Evolutionary conservation across 2,329 filamentous ascomycete species (phyloP), one percentile per base, ranked within the genome.

Genomic region (Penicillium rolfsii): DNA sequence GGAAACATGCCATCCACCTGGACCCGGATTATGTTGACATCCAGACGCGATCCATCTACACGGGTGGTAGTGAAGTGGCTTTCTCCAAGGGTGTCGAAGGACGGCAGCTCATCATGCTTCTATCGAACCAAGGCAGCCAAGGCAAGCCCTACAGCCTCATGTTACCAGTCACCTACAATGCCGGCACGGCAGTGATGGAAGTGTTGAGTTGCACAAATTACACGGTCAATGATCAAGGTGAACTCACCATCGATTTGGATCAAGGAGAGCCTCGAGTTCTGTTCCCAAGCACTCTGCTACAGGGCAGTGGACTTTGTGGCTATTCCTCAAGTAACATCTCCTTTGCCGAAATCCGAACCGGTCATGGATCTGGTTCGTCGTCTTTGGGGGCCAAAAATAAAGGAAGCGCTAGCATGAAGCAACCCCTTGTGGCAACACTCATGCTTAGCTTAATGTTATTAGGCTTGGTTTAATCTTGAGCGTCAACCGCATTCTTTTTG

Each of bases 11-110:
- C 30, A 68, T 77, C 38, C 57, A 41, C 1, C 64, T 75, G 9
- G 75, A 78, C 41, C 57, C 59, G 1, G 64, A 69, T 19, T 83
- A 82, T 67, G 63, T 78, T 2, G 71, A 70, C 0, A 77, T 76
- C 57, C 68, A 74, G 2, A 62, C 62, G 0, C 58, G 57, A 16
- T 38, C 63, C 6, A 58, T 69, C 40, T 69, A 55, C 35, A 49
- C 59, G 24, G 62, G 65, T 6, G 72, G 72, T 41, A 76, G 74
- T 35, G 73, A 78, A n/a, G 72, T 82, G 55, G 81, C 71, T 7
- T 75, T 81, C 65, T 73, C 78, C 4, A 83, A 83, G 64, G 82
- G 81, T 19, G 67, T 73, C 50, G 75, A 76, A 54, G 74, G 73
- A 3, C 69, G 66, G 5, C 76, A 79, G 57, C 66, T 82, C 24